phyloP scores from a whole-genome alignment of 352 stramenopile species.

The Pythium grandisporangium region DNA sequence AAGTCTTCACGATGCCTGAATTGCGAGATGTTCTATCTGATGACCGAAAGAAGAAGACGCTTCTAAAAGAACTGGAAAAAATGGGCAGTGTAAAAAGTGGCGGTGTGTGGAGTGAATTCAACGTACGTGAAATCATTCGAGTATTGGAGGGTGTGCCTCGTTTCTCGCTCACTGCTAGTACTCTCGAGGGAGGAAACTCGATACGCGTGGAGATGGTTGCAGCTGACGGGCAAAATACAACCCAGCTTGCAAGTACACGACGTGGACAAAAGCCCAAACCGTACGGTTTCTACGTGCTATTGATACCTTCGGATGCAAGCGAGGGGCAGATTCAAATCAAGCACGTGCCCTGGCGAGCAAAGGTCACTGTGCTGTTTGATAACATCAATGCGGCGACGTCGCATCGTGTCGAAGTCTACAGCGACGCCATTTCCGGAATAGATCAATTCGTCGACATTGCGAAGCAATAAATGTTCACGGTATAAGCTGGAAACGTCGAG shows the following conservation, averaged over 20 bases:
- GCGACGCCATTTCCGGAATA: conserved; percentile 43
- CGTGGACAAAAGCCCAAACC: conserved; percentile 54
- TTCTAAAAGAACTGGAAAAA: conserved; percentile 24
- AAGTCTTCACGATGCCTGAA: conserved; percentile 18
- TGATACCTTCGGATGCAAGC: conserved; percentile 15
- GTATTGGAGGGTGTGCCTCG: conserved; percentile 33
- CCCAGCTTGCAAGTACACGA: conserved; percentile 7
- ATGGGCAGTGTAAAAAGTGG: conserved; percentile 2
- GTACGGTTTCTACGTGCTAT: conserved; percentile 66
- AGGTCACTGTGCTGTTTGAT: conserved; percentile 20
- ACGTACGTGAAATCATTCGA: conserved; percentile 31
- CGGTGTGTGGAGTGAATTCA: conserved; percentile 6
- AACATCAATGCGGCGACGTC: conserved; percentile 8
- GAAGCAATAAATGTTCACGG: not conserved
- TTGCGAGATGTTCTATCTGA: conserved; percentile 21
- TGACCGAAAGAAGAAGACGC: conserved; percentile 19
- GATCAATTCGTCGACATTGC: conserved; percentile 12
- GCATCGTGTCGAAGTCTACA: conserved; percentile 31
- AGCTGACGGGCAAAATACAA: conserved; percentile 15
- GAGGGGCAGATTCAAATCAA: conserved; percentile 41
- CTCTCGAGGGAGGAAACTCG: not conserved
- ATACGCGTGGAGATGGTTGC: conserved; percentile 29
- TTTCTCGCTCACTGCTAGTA: conserved; percentile 13
- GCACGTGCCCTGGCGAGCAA: conserved; percentile 42
- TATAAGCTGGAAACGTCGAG: no score